Conservation (phyloP, 441 rosid genomes). For the Geranium incanum region DNA sequence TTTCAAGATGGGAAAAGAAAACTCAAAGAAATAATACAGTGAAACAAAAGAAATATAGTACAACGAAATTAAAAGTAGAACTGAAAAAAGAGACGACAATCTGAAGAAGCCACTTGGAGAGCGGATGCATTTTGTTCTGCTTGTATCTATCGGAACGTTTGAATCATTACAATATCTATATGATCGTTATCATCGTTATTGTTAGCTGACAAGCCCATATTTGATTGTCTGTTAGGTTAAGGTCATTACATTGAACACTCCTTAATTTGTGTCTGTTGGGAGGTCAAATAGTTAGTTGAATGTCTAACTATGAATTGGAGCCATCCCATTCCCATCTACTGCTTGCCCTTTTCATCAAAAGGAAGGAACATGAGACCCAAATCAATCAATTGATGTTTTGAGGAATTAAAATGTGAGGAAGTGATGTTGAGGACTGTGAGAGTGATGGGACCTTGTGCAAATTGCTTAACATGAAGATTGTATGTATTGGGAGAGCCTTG, state of each 20-base stretch:
- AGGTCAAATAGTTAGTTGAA: neutral
- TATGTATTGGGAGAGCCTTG: neutral
- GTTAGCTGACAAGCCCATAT: neutral
- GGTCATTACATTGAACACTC: neutral
- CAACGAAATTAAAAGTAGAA: too few relatives aligned
- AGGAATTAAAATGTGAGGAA: neutral
- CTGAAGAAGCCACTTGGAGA: neutral
- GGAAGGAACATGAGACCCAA: neutral
- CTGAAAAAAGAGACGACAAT: too few relatives aligned
- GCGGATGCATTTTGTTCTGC: neutral
- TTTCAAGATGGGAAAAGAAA: too few relatives aligned
- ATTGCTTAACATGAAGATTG: neutral
- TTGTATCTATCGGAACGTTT: too few relatives aligned
- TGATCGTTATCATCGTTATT: too few relatives aligned
- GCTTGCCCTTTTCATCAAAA: neutral
- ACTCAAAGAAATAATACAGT: too few relatives aligned
- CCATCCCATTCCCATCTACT: neutral
- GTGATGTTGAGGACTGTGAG: neutral
- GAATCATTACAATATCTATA: neutral
- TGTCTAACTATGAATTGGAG: neutral
- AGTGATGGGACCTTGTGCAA: neutral
- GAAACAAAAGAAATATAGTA: too few relatives aligned
- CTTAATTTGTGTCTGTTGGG: neutral
- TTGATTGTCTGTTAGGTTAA: slow-evolving; percentile 6
- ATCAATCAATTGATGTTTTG: neutral